Base-by-base conservation (phyloP, 306 rosid genomes). In the Abrus pulchellus region DNA sequence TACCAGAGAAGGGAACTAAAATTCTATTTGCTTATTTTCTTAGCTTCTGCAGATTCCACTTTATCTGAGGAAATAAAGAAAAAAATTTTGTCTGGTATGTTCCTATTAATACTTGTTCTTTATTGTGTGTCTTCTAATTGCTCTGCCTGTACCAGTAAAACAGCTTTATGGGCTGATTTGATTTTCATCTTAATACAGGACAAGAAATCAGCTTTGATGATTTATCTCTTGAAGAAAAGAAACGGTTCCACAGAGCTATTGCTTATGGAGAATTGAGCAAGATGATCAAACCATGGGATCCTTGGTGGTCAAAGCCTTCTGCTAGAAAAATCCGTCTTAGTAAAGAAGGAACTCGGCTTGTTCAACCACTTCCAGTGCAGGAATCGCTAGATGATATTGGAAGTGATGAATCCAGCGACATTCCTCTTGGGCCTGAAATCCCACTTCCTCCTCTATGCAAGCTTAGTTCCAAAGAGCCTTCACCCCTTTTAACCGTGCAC, bases 271-370 rank as follows among this genome's bases (percentile, higher is more conserved):
- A 91, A 83, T 68, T 95, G 75, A 93, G 97, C 89, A 95, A 87
- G 89, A 87, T 95, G 97, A 82, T 95, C 70, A 76, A 90, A 72
- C 99, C 99, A 76, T 95, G 97, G 97, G 99, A 95, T 78, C 97
- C 98, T 3, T 95, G 99, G 99, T 94, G 99, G 99, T 75, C 78
- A 63, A 88, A 85, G 80, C 93, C 83, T 72, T 91, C 97, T 69
- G 97, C 97, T 20, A 84, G 83, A 81, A 78, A 77, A 43, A 85
- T 94, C 50, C 81, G 93, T n/a, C 92, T 94, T 66, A 86, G 97
- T 78, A 83, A 77, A 69, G 94, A 88, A 84, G 97, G 97, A 84
- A 86, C 97, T 28, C 97, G 87, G 75, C 99, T 94, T 55, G 87
- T 93, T 82, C 95, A 87, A 72, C 86, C 83, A 40, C 90, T 86